Percentiles rank a stretch among this genome's conserved stretches.
phyloP scores from a whole-genome alignment of 2,329 filamentous ascomycete species.

The Botrytis elliptica region DNA sequence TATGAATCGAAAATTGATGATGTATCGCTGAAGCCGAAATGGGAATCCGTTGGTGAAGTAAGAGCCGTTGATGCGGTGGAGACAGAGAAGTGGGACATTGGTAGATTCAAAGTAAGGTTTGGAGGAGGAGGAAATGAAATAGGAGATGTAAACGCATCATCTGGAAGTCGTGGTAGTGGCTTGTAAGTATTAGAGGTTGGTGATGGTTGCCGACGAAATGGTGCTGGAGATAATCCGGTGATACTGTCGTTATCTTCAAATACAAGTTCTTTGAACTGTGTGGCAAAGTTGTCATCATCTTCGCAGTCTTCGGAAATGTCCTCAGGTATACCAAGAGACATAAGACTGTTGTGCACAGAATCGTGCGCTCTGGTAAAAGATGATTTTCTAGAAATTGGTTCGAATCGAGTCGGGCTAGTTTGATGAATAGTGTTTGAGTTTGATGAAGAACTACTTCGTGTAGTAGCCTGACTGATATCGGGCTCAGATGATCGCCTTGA shows the following conservation, averaged over 20 bases:
- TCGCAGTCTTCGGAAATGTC: conserved; percentile 51
- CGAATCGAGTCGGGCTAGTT: neutral
- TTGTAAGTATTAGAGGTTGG: conserved; percentile 27
- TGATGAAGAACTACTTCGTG: neutral
- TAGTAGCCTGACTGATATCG: conserved; percentile 23
- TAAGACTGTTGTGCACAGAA: neutral
- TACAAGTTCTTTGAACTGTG: conserved; percentile 31
- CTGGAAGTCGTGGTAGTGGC: conserved; percentile 36
- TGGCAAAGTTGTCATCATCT: conserved; percentile 64
- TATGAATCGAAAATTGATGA: conserved; percentile 29
- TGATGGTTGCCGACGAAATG: conserved; percentile 25
- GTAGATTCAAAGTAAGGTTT: conserved; percentile 28
- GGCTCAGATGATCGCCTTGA: conserved; percentile 12
- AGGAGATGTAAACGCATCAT: conserved; percentile 23
- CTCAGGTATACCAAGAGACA: conserved; percentile 44
- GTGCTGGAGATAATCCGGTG: conserved; percentile 36
- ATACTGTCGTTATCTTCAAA: conserved; percentile 29
- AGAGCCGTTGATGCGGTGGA: conserved; percentile 35
- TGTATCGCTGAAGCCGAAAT: conserved; percentile 31
- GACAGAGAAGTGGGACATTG: conserved; percentile 37
- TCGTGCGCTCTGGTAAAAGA: conserved; percentile 9
- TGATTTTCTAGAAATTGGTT: conserved; percentile 29
- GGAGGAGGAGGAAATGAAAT: conserved; percentile 28
- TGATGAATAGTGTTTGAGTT: conserved; percentile 8
- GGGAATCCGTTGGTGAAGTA: conserved; percentile 32